These are phyloP conservation scores for Hygrophoropsis aurantiaca DNA, from an alignment of 768 basidiomycete species.

Conservation along the genomic window DNA sequence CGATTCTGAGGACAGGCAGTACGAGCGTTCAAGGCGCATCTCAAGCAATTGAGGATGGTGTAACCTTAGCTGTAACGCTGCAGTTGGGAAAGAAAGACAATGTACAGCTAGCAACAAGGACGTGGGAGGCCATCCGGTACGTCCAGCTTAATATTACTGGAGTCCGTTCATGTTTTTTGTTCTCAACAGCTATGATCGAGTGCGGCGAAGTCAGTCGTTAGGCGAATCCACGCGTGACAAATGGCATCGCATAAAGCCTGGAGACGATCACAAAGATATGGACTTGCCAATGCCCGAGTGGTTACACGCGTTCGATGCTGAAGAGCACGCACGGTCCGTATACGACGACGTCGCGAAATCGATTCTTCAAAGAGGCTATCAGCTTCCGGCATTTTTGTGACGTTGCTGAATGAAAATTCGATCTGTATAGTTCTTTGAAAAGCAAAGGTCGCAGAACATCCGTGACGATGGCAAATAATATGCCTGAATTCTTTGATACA, in stretches of 20 bases:
- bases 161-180: too few relatives aligned
- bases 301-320: constrained; percentile 27
- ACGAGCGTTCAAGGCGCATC: constrained; percentile 35
- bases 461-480: too few relatives aligned
- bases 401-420: too few relatives aligned
- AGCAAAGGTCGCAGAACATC: too few relatives aligned
- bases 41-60: constrained; percentile 42
- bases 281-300: constrained; percentile 24
- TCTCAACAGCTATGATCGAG: constrained; percentile 22
- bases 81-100: constrained; percentile 4
- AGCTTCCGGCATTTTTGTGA: constrained; percentile 10
- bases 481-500: too few relatives aligned
- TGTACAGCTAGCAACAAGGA: constrained; percentile 5
- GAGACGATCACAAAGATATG: constrained; percentile 10
- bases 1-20: constrained; percentile 4
- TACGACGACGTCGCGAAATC: constrained; percentile 17
- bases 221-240: constrained; percentile 25
- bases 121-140: constrained; percentile 15
- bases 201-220: constrained; percentile 13
- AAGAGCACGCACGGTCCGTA: constrained; percentile 21
- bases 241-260: constrained; percentile 21
- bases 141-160: too few relatives aligned
- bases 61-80: constrained; percentile 32
- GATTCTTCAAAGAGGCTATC: constrained; percentile 25
- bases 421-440: too few relatives aligned